phyloP scores from a whole-genome alignment of 2,329 filamentous ascomycete genomes.

The Fusarium austroafricanum region DNA sequence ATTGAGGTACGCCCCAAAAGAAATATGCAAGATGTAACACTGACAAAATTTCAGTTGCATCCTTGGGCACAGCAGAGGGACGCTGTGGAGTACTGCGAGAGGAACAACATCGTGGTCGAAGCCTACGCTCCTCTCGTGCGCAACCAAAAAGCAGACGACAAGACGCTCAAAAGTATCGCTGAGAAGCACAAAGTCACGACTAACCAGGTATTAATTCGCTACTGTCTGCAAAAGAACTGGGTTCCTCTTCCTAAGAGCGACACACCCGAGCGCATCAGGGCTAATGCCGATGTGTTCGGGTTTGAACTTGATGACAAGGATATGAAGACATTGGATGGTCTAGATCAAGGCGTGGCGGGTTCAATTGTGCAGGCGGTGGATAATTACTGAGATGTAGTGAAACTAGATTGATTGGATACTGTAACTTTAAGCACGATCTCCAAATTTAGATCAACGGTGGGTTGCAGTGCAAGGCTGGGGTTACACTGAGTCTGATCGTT shows the following conservation, averaged over 20 bases:
- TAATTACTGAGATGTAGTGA: constrained; percentile 14
- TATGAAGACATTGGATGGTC: constrained; percentile 55
- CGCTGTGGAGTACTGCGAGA: constrained; percentile 69
- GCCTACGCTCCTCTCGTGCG: constrained; percentile 53
- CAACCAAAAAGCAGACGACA: constrained; percentile 58
- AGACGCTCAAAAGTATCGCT: constrained; percentile 65
- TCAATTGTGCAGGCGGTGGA: constrained; percentile 40
- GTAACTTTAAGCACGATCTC: too few relatives aligned
- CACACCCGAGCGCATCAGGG: constrained; percentile 66
- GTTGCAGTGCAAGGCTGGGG: neutral
- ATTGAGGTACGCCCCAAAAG: constrained; percentile 65
- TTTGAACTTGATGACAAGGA: constrained; percentile 68
- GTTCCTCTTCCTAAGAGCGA: constrained; percentile 75
- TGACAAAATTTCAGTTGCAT: constrained; percentile 70
- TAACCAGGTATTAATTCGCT: constrained; percentile 74
- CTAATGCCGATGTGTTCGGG: constrained; percentile 69
- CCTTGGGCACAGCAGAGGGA: constrained; percentile 70
- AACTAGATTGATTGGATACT: neutral
- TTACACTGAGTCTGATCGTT: neutral
- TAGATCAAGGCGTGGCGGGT: constrained; percentile 42
- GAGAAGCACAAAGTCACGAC: constrained; percentile 68
- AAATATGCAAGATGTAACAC: constrained; percentile 49
- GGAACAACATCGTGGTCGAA: constrained; percentile 72
- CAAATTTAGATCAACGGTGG: neutral
- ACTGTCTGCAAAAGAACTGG: constrained; percentile 75